These are phyloP conservation scores for Sclerotinia nivalis DNA, from an alignment of 2,329 filamentous ascomycete species.

Conservation along the genomic window DNA sequence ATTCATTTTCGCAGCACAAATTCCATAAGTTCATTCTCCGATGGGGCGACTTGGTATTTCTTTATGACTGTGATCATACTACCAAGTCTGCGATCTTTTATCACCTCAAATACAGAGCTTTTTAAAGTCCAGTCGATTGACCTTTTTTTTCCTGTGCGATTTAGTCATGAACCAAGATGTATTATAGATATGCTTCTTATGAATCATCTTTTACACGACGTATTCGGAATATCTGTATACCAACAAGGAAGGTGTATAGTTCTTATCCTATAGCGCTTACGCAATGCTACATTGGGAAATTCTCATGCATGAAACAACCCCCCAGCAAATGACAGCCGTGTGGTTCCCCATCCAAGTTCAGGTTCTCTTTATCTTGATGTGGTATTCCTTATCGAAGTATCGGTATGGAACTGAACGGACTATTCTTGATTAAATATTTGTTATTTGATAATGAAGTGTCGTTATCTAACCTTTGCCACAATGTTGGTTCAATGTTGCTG, in stretches of 20 bases:
- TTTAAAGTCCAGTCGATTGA: too few species aligned
- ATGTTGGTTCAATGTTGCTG: neutral
- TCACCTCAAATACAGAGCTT: too few species aligned
- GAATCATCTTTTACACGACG: neutral
- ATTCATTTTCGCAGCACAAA: too few species aligned
- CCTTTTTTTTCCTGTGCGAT: neutral
- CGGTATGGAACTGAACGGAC: neutral
- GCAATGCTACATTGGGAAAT: neutral
- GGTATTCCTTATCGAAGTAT: neutral
- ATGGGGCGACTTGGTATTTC: too few species aligned
- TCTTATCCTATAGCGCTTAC: slow-evolving; percentile 4
- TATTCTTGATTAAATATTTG: neutral
- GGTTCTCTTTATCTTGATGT: neutral
- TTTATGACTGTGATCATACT: too few species aligned
- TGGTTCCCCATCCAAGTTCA: neutral
- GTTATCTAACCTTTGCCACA: slow-evolving; percentile 4
- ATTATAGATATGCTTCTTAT: neutral
- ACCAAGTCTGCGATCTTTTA: too few species aligned
- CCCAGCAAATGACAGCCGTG: neutral
- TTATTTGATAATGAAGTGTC: slow-evolving; percentile 2
- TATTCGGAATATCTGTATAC: neutral
- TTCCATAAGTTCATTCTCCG: too few species aligned
- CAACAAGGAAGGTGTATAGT: neutral
- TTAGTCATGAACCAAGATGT: neutral
- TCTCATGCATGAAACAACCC: neutral